Evolutionary conservation across 2,329 filamentous ascomycete species (phyloP).

Genomic region (Dothiorella sarmentorum): DNA sequence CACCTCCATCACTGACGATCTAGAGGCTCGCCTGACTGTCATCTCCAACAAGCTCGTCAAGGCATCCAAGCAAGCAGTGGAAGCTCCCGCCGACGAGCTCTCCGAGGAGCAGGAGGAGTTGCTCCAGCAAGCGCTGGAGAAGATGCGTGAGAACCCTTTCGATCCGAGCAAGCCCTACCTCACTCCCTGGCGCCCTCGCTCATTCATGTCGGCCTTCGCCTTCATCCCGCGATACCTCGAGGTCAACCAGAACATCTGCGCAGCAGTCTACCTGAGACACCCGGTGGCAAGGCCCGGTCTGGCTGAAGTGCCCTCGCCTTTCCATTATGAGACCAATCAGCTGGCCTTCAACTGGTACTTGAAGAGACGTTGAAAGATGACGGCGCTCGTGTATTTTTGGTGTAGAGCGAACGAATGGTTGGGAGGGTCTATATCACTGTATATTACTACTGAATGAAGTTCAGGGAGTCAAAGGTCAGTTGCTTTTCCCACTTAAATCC

Average conservation of each 20-base stretch:
- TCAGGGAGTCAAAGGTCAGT: constrained; percentile 11
- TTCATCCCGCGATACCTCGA: constrained; percentile 95
- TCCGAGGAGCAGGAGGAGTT: constrained; percentile 48
- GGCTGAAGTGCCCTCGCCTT: constrained; percentile 76
- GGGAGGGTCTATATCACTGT: constrained; percentile 8
- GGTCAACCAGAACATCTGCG: constrained; percentile 95
- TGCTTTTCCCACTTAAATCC: background rate
- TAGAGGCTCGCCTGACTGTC: constrained; percentile 47
- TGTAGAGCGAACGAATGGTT: background rate
- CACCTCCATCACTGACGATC: constrained; percentile 39
- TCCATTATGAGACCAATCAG: constrained; percentile 65
- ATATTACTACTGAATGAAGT: constrained; percentile 8
- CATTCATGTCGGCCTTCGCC: constrained; percentile 87
- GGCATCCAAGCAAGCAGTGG: constrained; percentile 15
- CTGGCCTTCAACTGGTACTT: constrained; percentile 94
- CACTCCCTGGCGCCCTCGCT: constrained; percentile 84
- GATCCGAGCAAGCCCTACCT: constrained; percentile 78
- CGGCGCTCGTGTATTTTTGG: background rate
- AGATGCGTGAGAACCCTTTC: constrained; percentile 65
- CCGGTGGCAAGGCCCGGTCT: constrained; percentile 80
- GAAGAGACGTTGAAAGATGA: constrained; percentile 60
- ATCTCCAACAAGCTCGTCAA: constrained; percentile 23
- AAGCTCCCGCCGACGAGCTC: background rate
- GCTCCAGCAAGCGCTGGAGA: constrained; percentile 56
- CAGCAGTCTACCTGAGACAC: constrained; percentile 90